Evolutionary conservation across 2,329 filamentous ascomycete genomes (phyloP).

Genomic region (Aspergillus cejpii): DNA sequence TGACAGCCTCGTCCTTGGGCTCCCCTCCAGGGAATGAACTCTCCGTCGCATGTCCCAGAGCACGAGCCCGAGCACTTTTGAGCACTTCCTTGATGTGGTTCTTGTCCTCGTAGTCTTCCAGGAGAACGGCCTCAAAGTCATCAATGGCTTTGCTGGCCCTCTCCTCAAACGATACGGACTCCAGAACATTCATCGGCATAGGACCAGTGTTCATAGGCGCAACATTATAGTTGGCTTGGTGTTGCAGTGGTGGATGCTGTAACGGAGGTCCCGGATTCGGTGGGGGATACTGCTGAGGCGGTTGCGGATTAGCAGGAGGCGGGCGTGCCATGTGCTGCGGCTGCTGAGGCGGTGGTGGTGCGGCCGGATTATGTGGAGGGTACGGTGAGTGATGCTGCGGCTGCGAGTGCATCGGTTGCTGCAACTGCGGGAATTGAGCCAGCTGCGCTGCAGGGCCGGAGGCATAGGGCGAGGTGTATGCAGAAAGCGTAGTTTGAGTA

Average conservation of each 20-base stretch:
- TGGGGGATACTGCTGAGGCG: constrained; percentile 13
- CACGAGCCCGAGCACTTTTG: constrained; percentile 39
- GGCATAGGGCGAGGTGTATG: constrained; percentile 40
- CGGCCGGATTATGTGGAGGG: neutral
- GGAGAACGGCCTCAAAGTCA: constrained; percentile 40
- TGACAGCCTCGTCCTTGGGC: constrained; percentile 40
- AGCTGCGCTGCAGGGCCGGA: constrained; percentile 32
- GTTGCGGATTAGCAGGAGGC: constrained; percentile 5
- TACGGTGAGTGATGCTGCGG: constrained; percentile 18
- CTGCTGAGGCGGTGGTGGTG: constrained; percentile 15
- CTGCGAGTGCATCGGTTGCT: constrained; percentile 19
- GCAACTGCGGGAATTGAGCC: constrained; percentile 28
- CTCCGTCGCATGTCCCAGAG: constrained; percentile 35
- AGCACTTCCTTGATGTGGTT: constrained; percentile 42
- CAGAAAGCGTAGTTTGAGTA: constrained; percentile 31
- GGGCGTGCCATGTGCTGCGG: constrained; percentile 17
- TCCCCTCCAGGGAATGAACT: constrained; percentile 41
- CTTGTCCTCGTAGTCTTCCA: constrained; percentile 43
- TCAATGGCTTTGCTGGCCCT: constrained; percentile 42
- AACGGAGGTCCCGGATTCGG: constrained; percentile 7
- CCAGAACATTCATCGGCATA: constrained; percentile 19
- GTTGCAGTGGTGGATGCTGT: constrained; percentile 16
- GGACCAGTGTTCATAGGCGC: constrained; percentile 17
- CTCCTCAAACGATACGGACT: constrained; percentile 35
- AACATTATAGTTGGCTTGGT: constrained; percentile 13